Percentiles rank a stretch among this genome's conserved stretches.
phyloP scores from a whole-genome alignment of 1,284 basidiomycete genomes.

The Wallemia ichthyophaga region DNA sequence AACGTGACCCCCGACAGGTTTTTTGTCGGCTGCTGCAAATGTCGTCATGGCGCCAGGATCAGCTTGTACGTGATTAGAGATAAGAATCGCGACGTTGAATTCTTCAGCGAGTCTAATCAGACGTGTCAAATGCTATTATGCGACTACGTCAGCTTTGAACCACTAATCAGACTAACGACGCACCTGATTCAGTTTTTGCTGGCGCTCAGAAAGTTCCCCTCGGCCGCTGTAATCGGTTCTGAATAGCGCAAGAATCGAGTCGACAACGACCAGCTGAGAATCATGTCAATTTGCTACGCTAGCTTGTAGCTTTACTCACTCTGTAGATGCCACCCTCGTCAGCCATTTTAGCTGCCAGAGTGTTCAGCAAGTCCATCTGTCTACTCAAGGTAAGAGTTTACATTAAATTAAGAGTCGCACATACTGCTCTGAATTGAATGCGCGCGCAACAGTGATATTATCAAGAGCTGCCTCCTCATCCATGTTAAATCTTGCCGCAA shows the following conservation, averaged over 20 bases:
- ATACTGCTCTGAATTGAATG: conserved; percentile 65
- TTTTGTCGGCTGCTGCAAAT: conserved; percentile 49
- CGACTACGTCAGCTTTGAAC: too few species aligned
- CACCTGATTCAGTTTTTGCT: conserved; percentile 54
- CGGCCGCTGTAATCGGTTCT: conserved; percentile 70
- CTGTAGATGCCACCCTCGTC: conserved; percentile 8
- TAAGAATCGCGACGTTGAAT: conserved; percentile 43
- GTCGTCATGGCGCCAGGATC: conserved; percentile 83
- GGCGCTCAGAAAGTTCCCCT: conserved; percentile 69
- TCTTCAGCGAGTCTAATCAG: conserved; percentile 6
- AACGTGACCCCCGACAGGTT: conserved; percentile 33
- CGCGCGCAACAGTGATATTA: conserved; percentile 41
- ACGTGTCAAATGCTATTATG: neutral
- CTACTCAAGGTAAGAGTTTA: neutral
- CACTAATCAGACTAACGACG: too few species aligned
- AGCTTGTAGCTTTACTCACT: neutral
- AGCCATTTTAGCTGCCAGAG: conserved; percentile 27
- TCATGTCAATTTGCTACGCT: neutral
- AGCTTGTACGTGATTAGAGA: conserved; percentile 77
- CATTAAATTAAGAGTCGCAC: conserved; percentile 14
- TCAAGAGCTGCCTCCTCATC: conserved; percentile 59
- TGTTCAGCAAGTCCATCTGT: conserved; percentile 60
- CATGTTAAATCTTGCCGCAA: conserved; percentile 70
- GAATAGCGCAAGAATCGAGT: conserved; percentile 86
- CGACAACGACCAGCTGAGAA: conserved; percentile 17